Conservation (phyloP, 371 early-diverging fungal species). For the Mycotypha africana region DNA sequence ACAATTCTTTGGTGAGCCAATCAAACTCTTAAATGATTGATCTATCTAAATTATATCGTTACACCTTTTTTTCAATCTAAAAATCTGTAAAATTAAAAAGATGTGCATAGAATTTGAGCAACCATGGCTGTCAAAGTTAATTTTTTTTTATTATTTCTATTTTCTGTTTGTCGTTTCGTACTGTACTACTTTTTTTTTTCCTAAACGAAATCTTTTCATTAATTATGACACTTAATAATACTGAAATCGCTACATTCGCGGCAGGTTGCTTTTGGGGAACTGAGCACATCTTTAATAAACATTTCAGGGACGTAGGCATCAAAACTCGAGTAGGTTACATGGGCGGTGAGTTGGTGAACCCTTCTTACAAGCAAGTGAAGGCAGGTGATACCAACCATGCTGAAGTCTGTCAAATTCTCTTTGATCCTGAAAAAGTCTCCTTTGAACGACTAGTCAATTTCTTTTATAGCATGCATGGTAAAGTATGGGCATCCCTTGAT, state of each 20-base stretch:
- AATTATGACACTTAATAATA: neutral
- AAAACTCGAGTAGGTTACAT: constrained; percentile 73
- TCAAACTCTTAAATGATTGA: neutral
- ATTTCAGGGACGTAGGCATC: constrained; percentile 48
- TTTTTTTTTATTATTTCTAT: neutral
- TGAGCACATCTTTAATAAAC: constrained; percentile 68
- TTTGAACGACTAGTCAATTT: constrained; percentile 72
- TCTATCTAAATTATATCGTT: too few relatives aligned
- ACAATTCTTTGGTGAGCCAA: constrained; percentile 44
- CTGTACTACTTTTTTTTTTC: neutral
- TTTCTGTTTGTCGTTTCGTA: neutral
- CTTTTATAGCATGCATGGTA: constrained; percentile 81
- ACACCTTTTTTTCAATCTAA: too few relatives aligned
- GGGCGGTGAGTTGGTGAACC: constrained; percentile 54
- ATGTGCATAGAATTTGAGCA: too few relatives aligned
- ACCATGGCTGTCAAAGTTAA: too few relatives aligned
- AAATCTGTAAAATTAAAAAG: too few relatives aligned
- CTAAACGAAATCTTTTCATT: too few relatives aligned
- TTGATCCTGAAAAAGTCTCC: constrained; percentile 61
- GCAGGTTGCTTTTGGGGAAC: constrained; percentile 62
- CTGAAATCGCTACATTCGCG: constrained; percentile 37
- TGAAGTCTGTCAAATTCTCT: constrained; percentile 77
- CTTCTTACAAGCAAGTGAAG: constrained; percentile 64
- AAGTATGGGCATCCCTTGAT: too few relatives aligned
- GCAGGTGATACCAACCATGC: constrained; percentile 75